phyloP scores from a whole-genome alignment of 306 rosid species.

The Acacia acuminata region DNA sequence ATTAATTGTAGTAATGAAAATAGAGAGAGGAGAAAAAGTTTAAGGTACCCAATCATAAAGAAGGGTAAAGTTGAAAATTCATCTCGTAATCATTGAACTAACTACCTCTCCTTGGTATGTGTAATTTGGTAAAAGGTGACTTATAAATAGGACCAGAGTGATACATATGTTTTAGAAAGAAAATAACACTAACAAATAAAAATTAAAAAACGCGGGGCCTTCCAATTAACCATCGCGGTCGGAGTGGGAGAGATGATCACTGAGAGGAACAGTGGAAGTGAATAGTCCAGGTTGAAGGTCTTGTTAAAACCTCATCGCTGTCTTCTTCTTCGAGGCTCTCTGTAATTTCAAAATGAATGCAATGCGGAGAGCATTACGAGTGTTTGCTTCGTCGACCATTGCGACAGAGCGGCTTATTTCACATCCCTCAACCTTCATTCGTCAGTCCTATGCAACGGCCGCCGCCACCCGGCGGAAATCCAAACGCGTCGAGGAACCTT shows the following conservation, averaged over 20 bases:
- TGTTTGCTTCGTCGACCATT: not conserved
- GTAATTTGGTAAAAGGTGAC: too few species aligned
- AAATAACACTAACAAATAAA: too few species aligned
- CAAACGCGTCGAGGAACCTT: not conserved
- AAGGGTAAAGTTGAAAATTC: too few species aligned
- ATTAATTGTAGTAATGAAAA: too few species aligned
- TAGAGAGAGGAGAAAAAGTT: too few species aligned
- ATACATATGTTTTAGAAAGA: too few species aligned
- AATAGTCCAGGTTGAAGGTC: not conserved
- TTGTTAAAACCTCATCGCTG: not conserved
- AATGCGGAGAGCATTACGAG: not conserved
- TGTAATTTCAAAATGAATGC: slow-evolving; percentile 5
- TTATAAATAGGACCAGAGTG: too few species aligned
- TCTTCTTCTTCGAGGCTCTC: not conserved
- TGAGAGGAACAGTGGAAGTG: not conserved
- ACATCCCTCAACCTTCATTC: slow-evolving; percentile 7
- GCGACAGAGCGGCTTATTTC: not conserved
- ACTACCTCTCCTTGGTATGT: too few species aligned
- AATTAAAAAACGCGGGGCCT: not conserved
- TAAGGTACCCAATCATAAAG: too few species aligned
- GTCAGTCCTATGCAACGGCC: slow-evolving; percentile 21
- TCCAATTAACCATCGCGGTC: not conserved
- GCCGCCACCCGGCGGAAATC: not conserved
- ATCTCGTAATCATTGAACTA: too few species aligned
- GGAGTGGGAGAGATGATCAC: not conserved